Conservation (phyloP, 202 grass and related monocot genomes). For the Alloteropsis angusta region DNA sequence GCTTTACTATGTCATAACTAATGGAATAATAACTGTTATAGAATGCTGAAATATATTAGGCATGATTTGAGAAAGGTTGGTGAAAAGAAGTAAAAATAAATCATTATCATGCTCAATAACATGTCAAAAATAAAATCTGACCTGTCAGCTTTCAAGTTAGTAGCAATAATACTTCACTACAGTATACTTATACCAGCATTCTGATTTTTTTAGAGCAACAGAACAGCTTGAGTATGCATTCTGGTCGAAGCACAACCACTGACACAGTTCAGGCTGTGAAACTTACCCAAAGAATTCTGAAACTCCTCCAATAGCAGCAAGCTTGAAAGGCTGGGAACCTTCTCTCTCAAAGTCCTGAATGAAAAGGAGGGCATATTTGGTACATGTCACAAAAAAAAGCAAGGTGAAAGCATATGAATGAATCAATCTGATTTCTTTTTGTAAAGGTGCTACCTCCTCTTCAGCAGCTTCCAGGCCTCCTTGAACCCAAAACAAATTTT, state of each 20-base stretch:
- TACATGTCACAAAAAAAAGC: background rate
- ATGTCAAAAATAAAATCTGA: background rate
- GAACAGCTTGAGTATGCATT: background rate
- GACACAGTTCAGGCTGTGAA: background rate
- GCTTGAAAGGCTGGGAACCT: constrained; percentile 85
- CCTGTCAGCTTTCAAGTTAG: background rate
- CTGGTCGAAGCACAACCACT: background rate
- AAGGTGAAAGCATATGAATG: background rate
- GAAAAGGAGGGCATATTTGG: background rate
- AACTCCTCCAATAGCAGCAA: constrained; percentile 80
- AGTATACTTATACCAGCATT: background rate
- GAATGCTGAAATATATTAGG: background rate
- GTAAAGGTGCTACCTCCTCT: constrained; percentile 56
- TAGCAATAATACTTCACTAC: background rate
- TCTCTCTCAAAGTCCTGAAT: constrained; percentile 76
- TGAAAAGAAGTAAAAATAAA: background rate
- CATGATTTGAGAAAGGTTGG: background rate
- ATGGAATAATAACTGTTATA: background rate
- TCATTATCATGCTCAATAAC: background rate
- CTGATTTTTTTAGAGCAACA: background rate
- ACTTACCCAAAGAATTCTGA: constrained; percentile 96
- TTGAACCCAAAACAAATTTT: constrained; percentile 96
- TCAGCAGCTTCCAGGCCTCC: constrained; percentile 88
- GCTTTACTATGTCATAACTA: background rate
- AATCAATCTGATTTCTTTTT: background rate